Percentiles rank a stretch among this genome's conserved stretches.
Conservation (phyloP, 495 filamentous ascomycete genomes). For the Recurvomyces mirabilis region DNA sequence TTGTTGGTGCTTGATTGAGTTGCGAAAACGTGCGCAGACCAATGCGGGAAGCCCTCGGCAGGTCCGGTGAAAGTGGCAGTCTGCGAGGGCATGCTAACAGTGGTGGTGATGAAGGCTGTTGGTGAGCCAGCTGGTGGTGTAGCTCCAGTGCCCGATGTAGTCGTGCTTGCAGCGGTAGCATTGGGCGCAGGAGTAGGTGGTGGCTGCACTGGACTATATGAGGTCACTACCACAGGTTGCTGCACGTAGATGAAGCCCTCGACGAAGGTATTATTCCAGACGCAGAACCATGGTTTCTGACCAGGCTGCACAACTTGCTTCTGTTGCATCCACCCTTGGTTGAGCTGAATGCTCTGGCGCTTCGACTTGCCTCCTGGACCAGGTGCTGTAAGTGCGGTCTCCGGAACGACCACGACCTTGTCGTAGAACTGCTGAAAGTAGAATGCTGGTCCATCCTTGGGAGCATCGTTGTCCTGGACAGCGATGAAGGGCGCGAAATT, state of each 20-base stretch:
- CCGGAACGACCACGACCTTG: conserved; percentile 68
- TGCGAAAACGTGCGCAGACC: background rate
- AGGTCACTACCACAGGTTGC: conserved; percentile 16
- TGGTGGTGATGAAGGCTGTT: conserved; percentile 3
- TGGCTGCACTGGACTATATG: conserved; percentile 47
- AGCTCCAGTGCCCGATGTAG: conserved; percentile 1
- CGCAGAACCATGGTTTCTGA: conserved; percentile 76
- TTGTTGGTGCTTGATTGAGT: background rate
- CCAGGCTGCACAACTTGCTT: conserved; percentile 40
- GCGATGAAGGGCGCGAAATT: conserved; percentile 43
- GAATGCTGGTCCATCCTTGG: conserved; percentile 58
- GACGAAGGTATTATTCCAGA: conserved; percentile 71
- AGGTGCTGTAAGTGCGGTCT: conserved; percentile 30
- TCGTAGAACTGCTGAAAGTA: conserved; percentile 61
- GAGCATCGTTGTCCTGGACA: conserved; percentile 53
- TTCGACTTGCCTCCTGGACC: conserved; percentile 3
- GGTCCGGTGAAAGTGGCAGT: conserved; percentile 8
- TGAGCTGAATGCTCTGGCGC: conserved; percentile 2
- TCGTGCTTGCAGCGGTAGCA: conserved; percentile 30
- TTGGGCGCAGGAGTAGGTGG: conserved; percentile 35
- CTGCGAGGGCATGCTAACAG: conserved; percentile 6
- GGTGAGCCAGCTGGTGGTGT: conserved; percentile 3
- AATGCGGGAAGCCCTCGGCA: background rate
- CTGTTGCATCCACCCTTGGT: conserved; percentile 9
- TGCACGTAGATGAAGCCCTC: conserved; percentile 70